phyloP scores from a whole-genome alignment of 176 grass and related monocot genomes.

The Urochloa ruziziensis region DNA sequence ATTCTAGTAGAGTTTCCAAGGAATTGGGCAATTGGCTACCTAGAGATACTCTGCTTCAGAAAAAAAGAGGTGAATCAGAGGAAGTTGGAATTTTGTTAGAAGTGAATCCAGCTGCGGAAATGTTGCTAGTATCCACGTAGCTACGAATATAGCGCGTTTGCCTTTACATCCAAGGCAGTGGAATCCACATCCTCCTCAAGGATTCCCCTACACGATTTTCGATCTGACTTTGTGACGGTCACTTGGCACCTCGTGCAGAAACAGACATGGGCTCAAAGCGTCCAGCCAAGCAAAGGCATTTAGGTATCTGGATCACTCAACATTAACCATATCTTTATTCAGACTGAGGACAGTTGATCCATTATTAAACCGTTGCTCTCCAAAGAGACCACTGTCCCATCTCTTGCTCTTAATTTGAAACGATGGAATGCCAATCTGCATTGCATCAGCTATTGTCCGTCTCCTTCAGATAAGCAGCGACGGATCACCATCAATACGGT shows the following conservation, averaged over 20 bases:
- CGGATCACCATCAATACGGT: too few relatives aligned
- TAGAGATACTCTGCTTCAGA: not conserved
- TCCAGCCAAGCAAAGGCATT: not conserved
- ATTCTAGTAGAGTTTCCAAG: not conserved
- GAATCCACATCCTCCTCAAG: not conserved
- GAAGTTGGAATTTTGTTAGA: not conserved
- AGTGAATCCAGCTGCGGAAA: not conserved
- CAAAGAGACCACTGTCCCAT: not conserved
- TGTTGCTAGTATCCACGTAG: not conserved
- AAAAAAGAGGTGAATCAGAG: not conserved
- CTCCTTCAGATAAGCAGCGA: not conserved
- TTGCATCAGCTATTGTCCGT: not conserved
- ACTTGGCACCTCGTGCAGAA: not conserved
- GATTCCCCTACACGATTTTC: not conserved
- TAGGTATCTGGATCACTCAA: not conserved
- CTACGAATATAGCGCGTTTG: not conserved
- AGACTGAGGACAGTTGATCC: not conserved
- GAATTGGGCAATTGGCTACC: not conserved
- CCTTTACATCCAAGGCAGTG: conserved; percentile 4
- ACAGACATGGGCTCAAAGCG: not conserved
- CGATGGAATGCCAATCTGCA: not conserved
- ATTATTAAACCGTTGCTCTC: not conserved
- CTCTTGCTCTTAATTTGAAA: not conserved
- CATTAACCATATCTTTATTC: conserved; percentile 17
- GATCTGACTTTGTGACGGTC: not conserved